Base-by-base conservation (phyloP, 1,284 basidiomycete species). In the Pseudozyma sp. region DNA sequence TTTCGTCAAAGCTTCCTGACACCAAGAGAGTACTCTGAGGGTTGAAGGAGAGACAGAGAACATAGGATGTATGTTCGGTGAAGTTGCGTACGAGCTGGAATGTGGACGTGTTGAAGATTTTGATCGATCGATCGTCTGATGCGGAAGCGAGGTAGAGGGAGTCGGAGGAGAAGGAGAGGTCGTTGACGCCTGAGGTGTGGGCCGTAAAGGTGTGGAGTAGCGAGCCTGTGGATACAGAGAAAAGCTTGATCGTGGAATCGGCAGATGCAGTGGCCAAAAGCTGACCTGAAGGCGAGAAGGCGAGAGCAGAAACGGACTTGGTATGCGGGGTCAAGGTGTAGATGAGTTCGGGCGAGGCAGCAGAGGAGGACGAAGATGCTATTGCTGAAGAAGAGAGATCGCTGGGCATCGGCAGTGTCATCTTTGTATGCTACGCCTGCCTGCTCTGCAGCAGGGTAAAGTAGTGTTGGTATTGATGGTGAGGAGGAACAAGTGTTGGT, bases 1-100 rank as follows among this genome's bases (percentile, higher is more conserved):
- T 94, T 87, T 99, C 96, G 79, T 99, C 96, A 79, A 93, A 96
- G 1, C 92, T 92, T 14, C 95, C 96, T 25, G 93, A 95, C 12
- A 92, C 95, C 39, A 98, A 87, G 38, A 99, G 87, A 82, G 94
- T 96, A 0, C 92, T 92, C 72, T 91, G 89, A 0, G 93, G 94
- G 78, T 93, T 95, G 86, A 92, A 98, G 73, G 94, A 92, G 9
- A 96, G 88, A 72, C 94, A 95, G 74, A 97, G 93, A 0, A 98
- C 93, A 74, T 94, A 94, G 77, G 94, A 95, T 2, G 95, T 95
- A 81, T 99, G 96, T 0, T 93, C 93, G 43, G 88, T 86, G 8
- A 97, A 76, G 25, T 48, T 55, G 16, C 79, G 72, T 4, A 77
- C 57, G 34, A 74, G 56, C 3, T 12, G 12, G 1, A 64, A 57